Evolutionary conservation across 2,329 filamentous ascomycete species (phyloP).

Genomic region (Diaporthe citrichinensis): DNA sequence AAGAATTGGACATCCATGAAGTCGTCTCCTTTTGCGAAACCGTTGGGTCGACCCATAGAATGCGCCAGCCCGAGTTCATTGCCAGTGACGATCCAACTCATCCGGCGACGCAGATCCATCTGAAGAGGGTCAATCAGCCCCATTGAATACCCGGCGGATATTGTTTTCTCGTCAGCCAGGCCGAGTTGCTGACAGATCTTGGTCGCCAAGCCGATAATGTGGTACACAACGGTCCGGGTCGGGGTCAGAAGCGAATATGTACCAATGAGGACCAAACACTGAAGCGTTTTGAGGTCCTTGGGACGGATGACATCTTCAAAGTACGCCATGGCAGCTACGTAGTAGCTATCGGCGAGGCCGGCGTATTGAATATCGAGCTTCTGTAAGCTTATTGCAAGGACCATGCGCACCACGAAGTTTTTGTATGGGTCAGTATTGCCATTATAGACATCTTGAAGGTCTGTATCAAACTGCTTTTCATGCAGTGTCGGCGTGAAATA

Average conservation of each 20-base stretch:
- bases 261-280: constrained; percentile 88
- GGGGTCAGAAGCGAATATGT: constrained; percentile 95
- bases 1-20: constrained; percentile 90
- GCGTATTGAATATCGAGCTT: constrained; percentile 91
- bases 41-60: constrained; percentile 87
- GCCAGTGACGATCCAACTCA: constrained; percentile 89
- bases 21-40: constrained; percentile 85
- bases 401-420: constrained; percentile 90
- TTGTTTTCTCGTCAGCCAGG: constrained; percentile 89
- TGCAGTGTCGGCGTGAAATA: constrained; percentile 90
- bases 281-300: constrained; percentile 92
- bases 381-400: constrained; percentile 94
- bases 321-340: constrained; percentile 87
- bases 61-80: constrained; percentile 93
- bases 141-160: constrained; percentile 73
- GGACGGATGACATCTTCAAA: constrained; percentile 86
- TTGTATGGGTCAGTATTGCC: constrained; percentile 84
- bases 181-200: constrained; percentile 92
- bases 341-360: constrained; percentile 95
- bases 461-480: constrained; percentile 81
- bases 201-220: constrained; percentile 89
- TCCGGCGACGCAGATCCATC: constrained; percentile 88
- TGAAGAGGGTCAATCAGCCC: constrained; percentile 78
- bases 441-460: constrained; percentile 85
- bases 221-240: constrained; percentile 92